phyloP scores from a whole-genome alignment of 371 early-diverging fungal genomes.

The Apophysomyces elegans region DNA sequence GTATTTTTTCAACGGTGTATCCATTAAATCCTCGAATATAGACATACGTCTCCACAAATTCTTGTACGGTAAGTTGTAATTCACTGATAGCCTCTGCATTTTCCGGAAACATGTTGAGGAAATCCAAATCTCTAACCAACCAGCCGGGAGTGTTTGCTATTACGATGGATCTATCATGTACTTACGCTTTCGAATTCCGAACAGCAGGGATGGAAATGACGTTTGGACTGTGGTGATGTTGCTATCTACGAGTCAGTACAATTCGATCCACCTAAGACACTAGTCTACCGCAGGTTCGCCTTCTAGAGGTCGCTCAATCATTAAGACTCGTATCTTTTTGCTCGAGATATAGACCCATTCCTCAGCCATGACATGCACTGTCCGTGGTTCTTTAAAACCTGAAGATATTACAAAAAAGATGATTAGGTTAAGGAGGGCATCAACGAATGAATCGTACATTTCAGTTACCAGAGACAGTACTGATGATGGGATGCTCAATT shows the following conservation, averaged over 20 bases:
- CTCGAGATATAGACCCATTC: constrained; percentile 54
- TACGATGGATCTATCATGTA: neutral
- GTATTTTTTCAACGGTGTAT: constrained; percentile 60
- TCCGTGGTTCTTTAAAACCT: constrained; percentile 62
- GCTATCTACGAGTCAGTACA: constrained; percentile 10
- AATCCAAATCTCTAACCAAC: constrained; percentile 58
- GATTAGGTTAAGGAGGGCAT: constrained; percentile 5
- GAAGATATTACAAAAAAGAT: neutral
- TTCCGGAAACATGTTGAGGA: constrained; percentile 58
- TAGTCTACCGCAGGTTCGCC: constrained; percentile 48
- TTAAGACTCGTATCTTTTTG: constrained; percentile 53
- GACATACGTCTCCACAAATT: constrained; percentile 66
- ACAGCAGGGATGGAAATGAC: constrained; percentile 49
- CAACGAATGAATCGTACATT: neutral
- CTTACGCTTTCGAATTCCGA: constrained; percentile 57
- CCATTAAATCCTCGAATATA: constrained; percentile 65
- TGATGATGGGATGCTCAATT: constrained; percentile 55
- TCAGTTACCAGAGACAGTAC: constrained; percentile 51
- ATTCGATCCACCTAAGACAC: neutral
- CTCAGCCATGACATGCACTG: constrained; percentile 57
- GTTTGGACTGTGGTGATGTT: constrained; percentile 31
- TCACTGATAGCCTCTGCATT: constrained; percentile 55
- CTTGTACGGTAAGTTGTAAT: constrained; percentile 50
- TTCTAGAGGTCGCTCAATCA: constrained; percentile 59
- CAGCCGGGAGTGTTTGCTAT: constrained; percentile 4